These are phyloP conservation scores for Sanghuangporus sanghuang DNA, from an alignment of 1,284 basidiomycete species.

Conservation along the genomic window DNA sequence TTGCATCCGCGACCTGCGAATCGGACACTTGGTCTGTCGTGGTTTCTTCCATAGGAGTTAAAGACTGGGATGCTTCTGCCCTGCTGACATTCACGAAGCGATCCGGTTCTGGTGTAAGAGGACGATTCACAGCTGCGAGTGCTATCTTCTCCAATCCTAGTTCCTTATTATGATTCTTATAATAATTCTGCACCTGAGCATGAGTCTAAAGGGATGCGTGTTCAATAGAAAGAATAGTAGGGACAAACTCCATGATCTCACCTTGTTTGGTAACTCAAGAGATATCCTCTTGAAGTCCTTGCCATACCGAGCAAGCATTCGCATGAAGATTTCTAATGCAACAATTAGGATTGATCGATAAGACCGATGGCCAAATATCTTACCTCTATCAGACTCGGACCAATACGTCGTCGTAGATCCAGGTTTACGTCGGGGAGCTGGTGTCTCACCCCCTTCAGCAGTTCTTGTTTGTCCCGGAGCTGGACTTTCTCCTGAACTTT, in stretches of 20 bases:
- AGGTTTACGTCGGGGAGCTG: conserved; percentile 31
- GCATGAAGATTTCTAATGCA: conserved; percentile 51
- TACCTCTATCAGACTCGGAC: conserved; percentile 59
- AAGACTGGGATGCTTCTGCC: conserved; percentile 2
- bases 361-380: conserved; percentile 18
- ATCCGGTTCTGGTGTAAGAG: conserved; percentile 27
- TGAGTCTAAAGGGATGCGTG: conserved; percentile 45
- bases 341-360: conserved; percentile 17
- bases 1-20: conserved; percentile 10
- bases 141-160: conserved; percentile 40
- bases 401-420: conserved; percentile 33
- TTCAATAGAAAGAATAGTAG: conserved; percentile 2
- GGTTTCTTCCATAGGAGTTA: conserved; percentile 4
- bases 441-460: conserved; percentile 28
- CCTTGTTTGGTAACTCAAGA: conserved; percentile 70
- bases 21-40: neutral
- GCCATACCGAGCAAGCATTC: conserved; percentile 63
- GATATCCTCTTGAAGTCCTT: conserved; percentile 75
- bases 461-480: conserved; percentile 26
- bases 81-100: conserved; percentile 3
- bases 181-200: conserved; percentile 71
- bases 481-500: conserved; percentile 22
- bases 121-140: conserved; percentile 29
- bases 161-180: conserved; percentile 42
- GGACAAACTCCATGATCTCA: conserved; percentile 22